A percentile compares a stretch with the other conserved stretches of the same genome.
phyloP scores from a whole-genome alignment of 2,329 filamentous ascomycete genomes.

The Penicillium glabrum region DNA sequence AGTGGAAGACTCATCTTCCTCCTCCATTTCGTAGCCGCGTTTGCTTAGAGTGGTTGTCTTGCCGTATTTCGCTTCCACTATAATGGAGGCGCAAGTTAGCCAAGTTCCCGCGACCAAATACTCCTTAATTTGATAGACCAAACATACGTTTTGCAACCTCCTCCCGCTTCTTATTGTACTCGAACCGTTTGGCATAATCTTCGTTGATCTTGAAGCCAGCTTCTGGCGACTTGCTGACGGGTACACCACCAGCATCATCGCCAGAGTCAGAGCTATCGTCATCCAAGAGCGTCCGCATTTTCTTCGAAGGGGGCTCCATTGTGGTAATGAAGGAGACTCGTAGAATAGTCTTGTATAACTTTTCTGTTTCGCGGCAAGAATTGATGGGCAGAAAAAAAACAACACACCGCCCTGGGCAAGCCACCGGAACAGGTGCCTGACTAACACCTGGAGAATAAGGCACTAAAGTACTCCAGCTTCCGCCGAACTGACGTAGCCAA shows the following conservation, averaged over 20 bases:
- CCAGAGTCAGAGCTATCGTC: slow-evolving; percentile 42
- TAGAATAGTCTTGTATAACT: background rate
- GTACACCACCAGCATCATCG: slow-evolving; percentile 42
- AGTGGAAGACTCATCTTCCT: slow-evolving; percentile 65
- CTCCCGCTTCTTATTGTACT: slow-evolving; percentile 96
- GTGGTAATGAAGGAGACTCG: slow-evolving; percentile 1
- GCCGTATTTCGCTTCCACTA: slow-evolving; percentile 87
- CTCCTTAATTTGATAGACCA: background rate
- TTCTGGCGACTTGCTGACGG: slow-evolving; percentile 32
- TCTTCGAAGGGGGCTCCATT: slow-evolving; percentile 46
- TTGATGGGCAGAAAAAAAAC: slow-evolving; percentile 32
- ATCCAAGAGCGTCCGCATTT: slow-evolving; percentile 40
- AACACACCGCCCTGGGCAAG: slow-evolving; percentile 24
- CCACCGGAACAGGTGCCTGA: background rate
- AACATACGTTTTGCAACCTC: slow-evolving; percentile 62
- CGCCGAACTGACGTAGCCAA: slow-evolving; percentile 37
- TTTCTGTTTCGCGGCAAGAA: slow-evolving; percentile 1
- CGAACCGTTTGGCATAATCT: slow-evolving; percentile 84
- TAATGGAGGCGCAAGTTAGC: background rate
- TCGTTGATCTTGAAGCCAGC: slow-evolving; percentile 76
- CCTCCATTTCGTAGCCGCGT: slow-evolving; percentile 40
- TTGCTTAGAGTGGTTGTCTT: slow-evolving; percentile 44
- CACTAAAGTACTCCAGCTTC: background rate
- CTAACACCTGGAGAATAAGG: background rate
- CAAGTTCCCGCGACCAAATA: background rate